Evolutionary conservation across 768 basidiomycete genomes (phyloP).

Genomic region (Podaxis sp.): DNA sequence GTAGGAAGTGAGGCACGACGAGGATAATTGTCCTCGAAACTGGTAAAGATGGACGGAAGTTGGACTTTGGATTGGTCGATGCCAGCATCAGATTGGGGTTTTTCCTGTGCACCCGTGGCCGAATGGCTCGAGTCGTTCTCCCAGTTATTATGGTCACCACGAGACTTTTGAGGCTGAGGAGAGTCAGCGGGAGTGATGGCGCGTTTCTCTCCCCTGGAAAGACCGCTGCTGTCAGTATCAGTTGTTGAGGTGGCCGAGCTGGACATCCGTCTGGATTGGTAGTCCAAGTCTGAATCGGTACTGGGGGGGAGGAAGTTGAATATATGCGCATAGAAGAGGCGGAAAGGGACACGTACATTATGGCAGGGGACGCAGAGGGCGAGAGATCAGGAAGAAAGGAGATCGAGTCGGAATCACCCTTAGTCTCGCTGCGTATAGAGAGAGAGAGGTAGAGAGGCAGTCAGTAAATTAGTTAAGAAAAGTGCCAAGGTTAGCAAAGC

Average conservation of each 20-base stretch:
- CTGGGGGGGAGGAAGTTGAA: constrained; percentile 25
- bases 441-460: constrained; percentile 7
- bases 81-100: constrained; percentile 39
- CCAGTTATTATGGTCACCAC: constrained; percentile 36
- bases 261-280: constrained; percentile 74
- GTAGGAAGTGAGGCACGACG: constrained; percentile 68
- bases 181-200: constrained; percentile 54
- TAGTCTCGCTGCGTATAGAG: constrained; percentile 30
- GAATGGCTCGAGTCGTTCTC: constrained; percentile 31
- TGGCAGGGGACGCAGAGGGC: constrained; percentile 43
- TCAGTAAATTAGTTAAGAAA: constrained; percentile 18
- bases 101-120: constrained; percentile 32
- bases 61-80: constrained; percentile 57
- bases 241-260: constrained; percentile 67
- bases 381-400: constrained; percentile 47
- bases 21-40: constrained; percentile 59
- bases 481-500: constrained; percentile 20
- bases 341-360: constrained; percentile 38
- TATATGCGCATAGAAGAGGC: constrained; percentile 11
- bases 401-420: constrained; percentile 29
- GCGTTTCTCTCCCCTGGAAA: constrained; percentile 63
- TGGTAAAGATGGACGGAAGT: constrained; percentile 72
- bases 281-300: constrained; percentile 52
- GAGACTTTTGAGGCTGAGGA: constrained; percentile 52
- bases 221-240: constrained; percentile 63